Evolutionary conservation across 2,329 filamentous ascomycete genomes (phyloP).

Genomic region (Graphiopsis chlorocephala): DNA sequence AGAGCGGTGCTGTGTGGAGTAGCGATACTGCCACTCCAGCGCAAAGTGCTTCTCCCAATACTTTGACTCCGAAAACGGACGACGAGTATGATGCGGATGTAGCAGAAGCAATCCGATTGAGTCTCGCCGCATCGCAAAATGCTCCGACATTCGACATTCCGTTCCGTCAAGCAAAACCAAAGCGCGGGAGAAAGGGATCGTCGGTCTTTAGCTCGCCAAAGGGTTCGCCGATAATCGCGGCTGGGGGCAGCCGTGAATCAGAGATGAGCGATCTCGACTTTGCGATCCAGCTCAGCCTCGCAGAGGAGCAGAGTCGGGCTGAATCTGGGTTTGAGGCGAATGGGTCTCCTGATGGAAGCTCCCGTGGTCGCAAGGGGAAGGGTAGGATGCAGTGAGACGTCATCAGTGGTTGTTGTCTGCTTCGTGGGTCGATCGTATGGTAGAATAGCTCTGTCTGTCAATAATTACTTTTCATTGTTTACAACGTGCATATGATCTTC

Average conservation of each 20-base stretch:
- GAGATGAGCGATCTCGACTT: conserved; percentile 60
- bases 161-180: conserved; percentile 43
- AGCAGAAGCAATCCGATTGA: conserved; percentile 61
- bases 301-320: conserved; percentile 53
- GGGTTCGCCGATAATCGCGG: conserved; percentile 36
- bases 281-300: conserved; percentile 61
- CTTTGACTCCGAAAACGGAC: conserved; percentile 38
- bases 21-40: conserved; percentile 28
- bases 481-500: neutral
- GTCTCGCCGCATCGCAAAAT: conserved; percentile 34
- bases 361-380: conserved; percentile 16
- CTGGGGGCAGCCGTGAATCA: conserved; percentile 36
- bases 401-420: neutral
- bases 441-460: neutral
- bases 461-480: neutral
- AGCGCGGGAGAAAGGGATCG: conserved; percentile 28
- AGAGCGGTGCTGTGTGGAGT: conserved; percentile 32
- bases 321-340: conserved; percentile 3
- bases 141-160: conserved; percentile 41
- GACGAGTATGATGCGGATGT: conserved; percentile 57
- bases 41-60: conserved; percentile 23
- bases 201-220: conserved; percentile 27
- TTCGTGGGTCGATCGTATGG: neutral
- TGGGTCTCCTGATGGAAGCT: neutral
- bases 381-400: conserved; percentile 12